These are phyloP conservation scores for Lunularia cruciata DNA, from an alignment of 225 moss, liverwort and hornwort species.

Conservation along the genomic window DNA sequence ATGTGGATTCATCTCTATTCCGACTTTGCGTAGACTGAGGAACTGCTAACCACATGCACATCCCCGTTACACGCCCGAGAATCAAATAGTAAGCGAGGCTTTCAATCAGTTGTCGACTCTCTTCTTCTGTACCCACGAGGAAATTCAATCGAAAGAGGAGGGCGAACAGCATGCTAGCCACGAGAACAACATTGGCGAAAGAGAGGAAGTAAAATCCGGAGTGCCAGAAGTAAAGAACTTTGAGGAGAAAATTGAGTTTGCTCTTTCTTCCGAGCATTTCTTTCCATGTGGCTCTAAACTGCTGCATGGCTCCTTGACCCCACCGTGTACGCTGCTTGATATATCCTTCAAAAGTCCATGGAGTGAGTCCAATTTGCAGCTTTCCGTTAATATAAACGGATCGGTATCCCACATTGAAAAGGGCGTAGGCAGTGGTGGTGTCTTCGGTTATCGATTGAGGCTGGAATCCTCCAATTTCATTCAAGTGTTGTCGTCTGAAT, in stretches of 20 bases:
- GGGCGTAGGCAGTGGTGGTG: conserved; percentile 52
- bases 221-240: conserved; percentile 50
- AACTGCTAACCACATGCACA: conserved; percentile 34
- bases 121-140: conserved; percentile 25
- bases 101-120: conserved; percentile 24
- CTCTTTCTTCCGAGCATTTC: conserved; percentile 40
- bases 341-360: conserved; percentile 57
- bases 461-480: conserved; percentile 56
- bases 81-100: conserved; percentile 29
- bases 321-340: conserved; percentile 51
- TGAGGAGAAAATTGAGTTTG: conserved; percentile 44
- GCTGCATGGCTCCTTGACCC: conserved; percentile 59
- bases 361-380: conserved; percentile 52
- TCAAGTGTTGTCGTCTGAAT: conserved; percentile 44
- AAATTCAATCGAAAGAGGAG: conserved; percentile 33
- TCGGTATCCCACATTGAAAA: conserved; percentile 45
- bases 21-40: conserved; percentile 39
- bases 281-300: conserved; percentile 42
- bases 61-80: conserved; percentile 34
- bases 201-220: conserved; percentile 52
- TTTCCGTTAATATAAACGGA: conserved; percentile 53
- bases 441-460: conserved; percentile 61
- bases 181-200: conserved; percentile 38
- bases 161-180: conserved; percentile 24
- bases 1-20: conserved; percentile 57